Evolutionary conservation across 2,329 filamentous ascomycete genomes (phyloP), one percentile per base, ranked within the genome.

Genomic region (Monosporascus cannonballus): DNA sequence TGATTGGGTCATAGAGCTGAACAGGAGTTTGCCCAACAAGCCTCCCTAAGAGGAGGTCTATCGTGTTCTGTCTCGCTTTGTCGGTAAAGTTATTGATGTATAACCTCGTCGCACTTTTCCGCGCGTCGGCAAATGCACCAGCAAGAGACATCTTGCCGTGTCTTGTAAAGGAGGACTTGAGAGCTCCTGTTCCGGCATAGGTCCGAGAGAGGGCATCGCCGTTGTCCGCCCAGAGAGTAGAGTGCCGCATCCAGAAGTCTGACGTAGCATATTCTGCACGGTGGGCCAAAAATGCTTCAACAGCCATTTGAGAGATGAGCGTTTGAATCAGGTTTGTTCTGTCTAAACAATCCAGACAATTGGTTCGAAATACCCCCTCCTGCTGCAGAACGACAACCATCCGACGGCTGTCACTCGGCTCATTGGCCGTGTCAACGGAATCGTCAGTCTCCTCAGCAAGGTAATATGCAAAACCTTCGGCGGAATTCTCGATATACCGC

Each of bases 1-100:
- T 97, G 62, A 97, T 89, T 2, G 94, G 94, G 67, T 99, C 94
- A 67, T 89, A 96, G 1, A 99, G 75, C 66, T 92, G 83, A 4
- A 97, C 93, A 1, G 90, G 85, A 1, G 79, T 74, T 68, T 97
- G 93, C 25, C 90, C 89, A 54, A 96, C 86, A 41, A 96, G 73
- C 51, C 91, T 82, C 3, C 93, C 93, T 5, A 99, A 77, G 6
- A 99, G 79, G 73, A 96, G 86, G 69, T 99, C 94, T 60, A 99
- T 97, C 1, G 90, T 96, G 61, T 90, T 92, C 67, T 99, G 94
- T 47, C 91, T 81, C 22, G 86, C 89, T 59, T 96, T 96, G 68
- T 99, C 94, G 8, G 91, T 83, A 67, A 99, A 97, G 66, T 96
- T 97, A 73, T 99, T 99, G 73, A 96, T 93, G 67, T 96, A 97